phyloP scores from a whole-genome alignment of 192 early-diverging fungal species.

The Coemansia sp. region DNA sequence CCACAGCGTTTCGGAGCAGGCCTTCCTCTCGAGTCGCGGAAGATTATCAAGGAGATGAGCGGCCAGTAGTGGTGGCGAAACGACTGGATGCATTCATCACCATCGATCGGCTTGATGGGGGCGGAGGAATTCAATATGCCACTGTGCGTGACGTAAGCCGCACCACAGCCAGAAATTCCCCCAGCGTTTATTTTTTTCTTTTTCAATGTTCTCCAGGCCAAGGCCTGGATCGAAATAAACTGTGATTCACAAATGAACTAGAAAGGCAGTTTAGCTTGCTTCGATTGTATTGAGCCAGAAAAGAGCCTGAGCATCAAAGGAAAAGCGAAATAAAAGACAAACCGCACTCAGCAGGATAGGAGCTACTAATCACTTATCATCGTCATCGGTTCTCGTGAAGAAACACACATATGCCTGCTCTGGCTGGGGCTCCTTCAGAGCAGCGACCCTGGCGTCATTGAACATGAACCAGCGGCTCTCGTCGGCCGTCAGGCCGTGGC shows the following conservation, averaged over 20 bases:
- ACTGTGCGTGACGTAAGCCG: too few species aligned
- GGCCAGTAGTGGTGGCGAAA: not conserved
- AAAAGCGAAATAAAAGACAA: too few species aligned
- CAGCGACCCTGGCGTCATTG: slow-evolving; percentile 96
- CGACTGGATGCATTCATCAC: not conserved
- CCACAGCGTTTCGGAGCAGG: slow-evolving; percentile 37
- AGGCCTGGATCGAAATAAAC: too few species aligned
- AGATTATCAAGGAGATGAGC: slow-evolving; percentile 32
- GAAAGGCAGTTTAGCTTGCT: too few species aligned
- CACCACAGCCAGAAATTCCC: too few species aligned
- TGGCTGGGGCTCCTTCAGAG: slow-evolving; percentile 61
- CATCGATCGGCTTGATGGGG: too few species aligned
- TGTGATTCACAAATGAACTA: too few species aligned
- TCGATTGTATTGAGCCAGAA: too few species aligned
- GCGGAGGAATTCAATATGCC: too few species aligned
- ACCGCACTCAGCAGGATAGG: not conserved
- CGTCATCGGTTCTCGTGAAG: slow-evolving; percentile 50
- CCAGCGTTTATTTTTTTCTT: too few species aligned
- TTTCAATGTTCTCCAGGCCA: too few species aligned
- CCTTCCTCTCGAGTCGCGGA: slow-evolving; percentile 16
- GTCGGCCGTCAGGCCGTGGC: slow-evolving; percentile 47
- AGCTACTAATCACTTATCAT: not conserved
- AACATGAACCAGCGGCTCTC: slow-evolving; percentile 82
- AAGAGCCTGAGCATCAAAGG: too few species aligned
- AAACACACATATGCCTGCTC: slow-evolving; percentile 76